These are phyloP conservation scores for Exophiala spinifera DNA, from an alignment of 2,329 filamentous ascomycete species.

Conservation along the genomic window DNA sequence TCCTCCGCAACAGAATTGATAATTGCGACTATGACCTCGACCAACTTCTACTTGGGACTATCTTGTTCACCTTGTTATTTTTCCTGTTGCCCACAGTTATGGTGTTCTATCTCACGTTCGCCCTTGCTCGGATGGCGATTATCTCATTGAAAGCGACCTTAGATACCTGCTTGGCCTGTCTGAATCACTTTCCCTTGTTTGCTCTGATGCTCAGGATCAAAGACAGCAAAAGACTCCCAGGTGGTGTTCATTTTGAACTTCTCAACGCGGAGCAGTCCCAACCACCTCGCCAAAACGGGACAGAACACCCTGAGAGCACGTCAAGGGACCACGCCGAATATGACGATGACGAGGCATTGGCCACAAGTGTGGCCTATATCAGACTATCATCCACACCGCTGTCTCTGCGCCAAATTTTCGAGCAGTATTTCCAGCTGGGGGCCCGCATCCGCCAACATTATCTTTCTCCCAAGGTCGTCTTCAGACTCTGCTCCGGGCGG, in stretches of 20 bases:
- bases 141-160: constrained; percentile 88
- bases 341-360: constrained; percentile 13
- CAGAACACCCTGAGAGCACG: not conserved
- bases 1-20: constrained; percentile 94
- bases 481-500: constrained; percentile 82
- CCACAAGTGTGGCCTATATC: constrained; percentile 23
- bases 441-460: constrained; percentile 94
- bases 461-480: constrained; percentile 78
- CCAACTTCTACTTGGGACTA: constrained; percentile 91
- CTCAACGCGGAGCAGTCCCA: constrained; percentile 15
- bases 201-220: constrained; percentile 94
- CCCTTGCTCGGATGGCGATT: constrained; percentile 88
- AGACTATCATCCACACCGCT: constrained; percentile 73
- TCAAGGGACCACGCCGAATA: not conserved
- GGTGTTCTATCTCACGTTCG: constrained; percentile 96
- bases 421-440: constrained; percentile 94
- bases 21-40: constrained; percentile 98
- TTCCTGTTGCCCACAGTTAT: constrained; percentile 92
- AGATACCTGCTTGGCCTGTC: constrained; percentile 85
- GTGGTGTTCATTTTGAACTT: constrained; percentile 44
- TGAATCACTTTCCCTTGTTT: constrained; percentile 97
- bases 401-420: constrained; percentile 88
- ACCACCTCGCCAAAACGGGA: constrained; percentile 11
- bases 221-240: constrained; percentile 83
- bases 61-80: constrained; percentile 91